Base-by-base conservation (phyloP, 2,329 filamentous ascomycete genomes). In the Pseudogymnoascus pannorum region DNA sequence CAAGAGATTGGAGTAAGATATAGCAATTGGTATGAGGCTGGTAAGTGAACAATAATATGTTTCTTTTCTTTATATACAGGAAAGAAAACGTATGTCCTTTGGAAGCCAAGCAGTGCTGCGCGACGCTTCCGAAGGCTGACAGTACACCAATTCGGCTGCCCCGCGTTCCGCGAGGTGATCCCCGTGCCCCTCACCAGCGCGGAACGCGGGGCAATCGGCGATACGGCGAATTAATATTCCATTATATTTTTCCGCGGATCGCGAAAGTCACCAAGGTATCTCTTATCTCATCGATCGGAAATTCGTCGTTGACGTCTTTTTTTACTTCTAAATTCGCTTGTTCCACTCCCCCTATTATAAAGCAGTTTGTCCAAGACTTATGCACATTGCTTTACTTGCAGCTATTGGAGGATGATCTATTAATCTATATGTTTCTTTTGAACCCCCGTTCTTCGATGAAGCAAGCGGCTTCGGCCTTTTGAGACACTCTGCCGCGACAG, bases 51-150 rank as follows among this genome's bases (percentile, higher is more conserved):
- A 42, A 22, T 26, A 51, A 26, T 29, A 51, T 29, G 22, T 16
- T 16, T 51, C 42, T 51, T 51, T 51, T 51, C 42, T 51, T 51
- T 51, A 51, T 51, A 51, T 51, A 51, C 42, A 51, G 14, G 22
- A 48, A 48, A 14, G 42, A 51, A 51, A 4, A 51, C 26, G 22
- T n/a, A 3, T 51, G 14, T 51, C 42, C 22, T 51, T 29, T 51
- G 7, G 22, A 51, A 51, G 14, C 42, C 42, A 26, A 51, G 7
- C 42, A n/a, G n/a, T 48, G 20, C 42, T 26, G 42, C 6, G 7
- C 26, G 22, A 51, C n/a, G n/a, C n/a, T n/a, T n/a, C n/a, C n/a
- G n/a, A n/a, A n/a, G n/a, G n/a, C n/a, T n/a, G n/a, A n/a, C n/a
- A n/a, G n/a, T n/a, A n/a, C n/a, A n/a, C n/a, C n/a, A n/a, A n/a